Conservation (phyloP, 768 basidiomycete genomes). For the Phylloporus rhodoxanthus region DNA sequence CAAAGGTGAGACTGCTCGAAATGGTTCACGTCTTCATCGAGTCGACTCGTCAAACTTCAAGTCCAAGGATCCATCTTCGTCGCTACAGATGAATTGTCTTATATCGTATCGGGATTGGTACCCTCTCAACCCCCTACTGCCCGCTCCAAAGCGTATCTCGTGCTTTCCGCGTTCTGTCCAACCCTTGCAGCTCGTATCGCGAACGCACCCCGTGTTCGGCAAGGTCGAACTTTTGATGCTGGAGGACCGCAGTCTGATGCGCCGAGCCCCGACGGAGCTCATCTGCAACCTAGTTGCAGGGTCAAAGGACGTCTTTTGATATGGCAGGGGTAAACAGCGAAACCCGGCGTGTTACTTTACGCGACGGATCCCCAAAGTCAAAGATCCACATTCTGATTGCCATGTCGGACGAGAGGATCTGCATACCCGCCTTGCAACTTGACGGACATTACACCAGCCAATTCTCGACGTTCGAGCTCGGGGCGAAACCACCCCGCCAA, state of each 20-base stretch:
- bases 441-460: slow-evolving; percentile 35
- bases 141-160: slow-evolving; percentile 66
- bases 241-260: slow-evolving; percentile 76
- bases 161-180: slow-evolving; percentile 63
- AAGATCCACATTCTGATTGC: slow-evolving; percentile 81
- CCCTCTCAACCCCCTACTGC: slow-evolving; percentile 39
- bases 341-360: slow-evolving; percentile 40
- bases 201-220: slow-evolving; percentile 50
- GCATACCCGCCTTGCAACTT: slow-evolving; percentile 69
- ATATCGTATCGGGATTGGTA: slow-evolving; percentile 47
- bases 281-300: slow-evolving; percentile 86
- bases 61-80: slow-evolving; percentile 30
- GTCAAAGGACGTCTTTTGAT: slow-evolving; percentile 71
- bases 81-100: slow-evolving; percentile 50
- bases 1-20: background rate
- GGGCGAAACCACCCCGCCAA: slow-evolving; percentile 52
- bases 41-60: slow-evolving; percentile 25
- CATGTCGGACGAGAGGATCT: slow-evolving; percentile 78
- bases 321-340: slow-evolving; percentile 42
- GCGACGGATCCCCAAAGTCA: slow-evolving; percentile 35
- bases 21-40: slow-evolving; percentile 6
- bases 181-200: slow-evolving; percentile 65
- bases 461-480: slow-evolving; percentile 51
- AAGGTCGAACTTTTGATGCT: slow-evolving; percentile 69
- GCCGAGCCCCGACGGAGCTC: slow-evolving; percentile 85